Evolutionary conservation across 164 flowering plant genomes (phyloP).

Genomic region (Cinnamomum chago): DNA sequence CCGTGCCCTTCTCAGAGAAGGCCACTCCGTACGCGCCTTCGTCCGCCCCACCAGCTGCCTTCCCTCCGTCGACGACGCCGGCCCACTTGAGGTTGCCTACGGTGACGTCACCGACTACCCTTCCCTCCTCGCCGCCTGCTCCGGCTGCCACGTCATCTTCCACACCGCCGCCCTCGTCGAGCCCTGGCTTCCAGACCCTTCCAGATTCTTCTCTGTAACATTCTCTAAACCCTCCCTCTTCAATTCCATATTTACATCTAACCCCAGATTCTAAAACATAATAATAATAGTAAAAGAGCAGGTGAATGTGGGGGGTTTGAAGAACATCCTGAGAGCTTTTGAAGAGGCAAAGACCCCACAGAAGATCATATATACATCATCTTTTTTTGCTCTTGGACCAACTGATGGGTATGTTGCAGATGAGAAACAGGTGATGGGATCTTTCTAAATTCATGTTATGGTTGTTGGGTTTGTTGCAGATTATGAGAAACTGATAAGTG

Average conservation of each 20-base stretch:
- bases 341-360: constrained; percentile 54
- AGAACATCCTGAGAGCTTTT: constrained; percentile 65
- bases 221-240: not conserved
- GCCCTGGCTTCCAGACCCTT: constrained; percentile 90
- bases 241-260: not conserved
- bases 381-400: constrained; percentile 87
- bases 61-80: constrained; percentile 26
- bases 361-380: constrained; percentile 85
- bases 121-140: constrained; percentile 65
- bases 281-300: constrained; percentile 5
- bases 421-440: constrained; percentile 56
- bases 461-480: not conserved
- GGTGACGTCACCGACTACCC: constrained; percentile 79
- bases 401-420: constrained; percentile 78
- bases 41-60: constrained; percentile 65
- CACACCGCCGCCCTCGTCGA: constrained; percentile 90
- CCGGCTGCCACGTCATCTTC: constrained; percentile 67
- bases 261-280: too few relatives aligned
- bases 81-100: constrained; percentile 48
- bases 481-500: too few relatives aligned
- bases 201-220: constrained; percentile 56
- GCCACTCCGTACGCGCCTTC: constrained; percentile 72
- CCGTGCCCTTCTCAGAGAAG: constrained; percentile 44
- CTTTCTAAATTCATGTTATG: not conserved
- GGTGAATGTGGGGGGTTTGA: constrained; percentile 86